Base-by-base conservation (phyloP, 148 eudicot species). In the Arbutus unedo region DNA sequence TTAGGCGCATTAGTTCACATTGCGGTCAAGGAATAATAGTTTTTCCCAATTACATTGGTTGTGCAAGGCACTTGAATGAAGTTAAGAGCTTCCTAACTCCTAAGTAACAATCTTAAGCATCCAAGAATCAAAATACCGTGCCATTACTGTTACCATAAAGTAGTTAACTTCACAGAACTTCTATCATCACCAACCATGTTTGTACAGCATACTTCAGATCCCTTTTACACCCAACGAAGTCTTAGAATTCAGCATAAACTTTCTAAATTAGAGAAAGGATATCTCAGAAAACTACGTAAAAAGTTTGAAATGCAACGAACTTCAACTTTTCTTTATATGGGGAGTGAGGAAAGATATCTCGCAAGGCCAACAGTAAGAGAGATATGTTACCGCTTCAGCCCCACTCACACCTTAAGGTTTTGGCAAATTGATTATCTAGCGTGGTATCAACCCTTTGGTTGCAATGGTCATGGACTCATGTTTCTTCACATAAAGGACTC, bases 191-290 rank as follows among this genome's bases (percentile, higher is more conserved):
- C 21, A 72, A 73, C 51, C 76, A 64, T 25, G 41, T 25, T 31
- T 64, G 43, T 14, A 68, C 74, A 73, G 43, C 51, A 48, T 5
- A 49, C 23, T 74, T 74, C 38, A 74, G 77, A 74, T 74, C 38
- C 55, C 38, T 19, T 45, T 18, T 49, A 45, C 4, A 45, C 49
- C 38, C 19, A 48, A 18, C 38, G 48, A 21, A 6, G 10, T 10
- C 49, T 50, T 16, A 48, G 0, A 74, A 73, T 18, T 48, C 16
- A 6, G 55, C 13, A 74, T 49, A 7, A 31, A 31, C 38, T 1
- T 31, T 31, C 38, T 31, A 23, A n/a, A 2, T 59, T 8, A 62
- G 21, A 62, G 67, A 62, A 62, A 62, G 25, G 21, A 62, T 21
- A 21, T 21, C 66, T 19, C 23, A 8, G 66, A 9, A 60, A 60